Conservation (phyloP, 2,329 filamentous ascomycete genomes). For the Calonectria henricotiae region DNA sequence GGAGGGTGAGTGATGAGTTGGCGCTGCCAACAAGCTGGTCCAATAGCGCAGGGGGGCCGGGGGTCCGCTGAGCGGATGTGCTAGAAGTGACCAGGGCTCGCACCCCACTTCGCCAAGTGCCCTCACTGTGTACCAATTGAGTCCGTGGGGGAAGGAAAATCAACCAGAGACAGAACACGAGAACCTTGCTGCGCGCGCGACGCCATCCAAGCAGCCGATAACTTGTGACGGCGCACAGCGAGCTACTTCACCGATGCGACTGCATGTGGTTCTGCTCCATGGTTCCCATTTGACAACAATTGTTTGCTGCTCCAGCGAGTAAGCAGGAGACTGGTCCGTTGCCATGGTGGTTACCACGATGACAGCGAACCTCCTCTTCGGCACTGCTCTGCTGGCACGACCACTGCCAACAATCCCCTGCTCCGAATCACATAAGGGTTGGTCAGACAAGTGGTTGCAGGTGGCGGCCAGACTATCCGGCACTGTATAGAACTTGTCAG, state of each 20-base stretch:
- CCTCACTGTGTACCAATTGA: conserved; percentile 26
- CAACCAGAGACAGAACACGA: conserved; percentile 27
- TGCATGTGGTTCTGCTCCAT: conserved; percentile 24
- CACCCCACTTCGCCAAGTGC: not conserved
- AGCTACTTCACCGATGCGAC: conserved; percentile 24
- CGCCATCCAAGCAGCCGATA: conserved; percentile 29
- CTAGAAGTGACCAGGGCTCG: conserved; percentile 38
- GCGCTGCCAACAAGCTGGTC: conserved; percentile 58
- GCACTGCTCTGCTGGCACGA: conserved; percentile 34
- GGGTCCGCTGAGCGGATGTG: conserved; percentile 49
- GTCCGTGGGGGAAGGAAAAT: conserved; percentile 28
- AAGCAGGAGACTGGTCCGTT: conserved; percentile 29
- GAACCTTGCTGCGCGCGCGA: conserved; percentile 27
- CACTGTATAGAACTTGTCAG: not conserved
- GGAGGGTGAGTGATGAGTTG: conserved; percentile 58
- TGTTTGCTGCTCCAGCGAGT: conserved; percentile 16
- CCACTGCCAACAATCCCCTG: conserved; percentile 29
- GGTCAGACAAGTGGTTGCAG: not conserved
- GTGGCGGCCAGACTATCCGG: conserved; percentile 5
- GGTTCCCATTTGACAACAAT: conserved; percentile 25
- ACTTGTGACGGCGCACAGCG: conserved; percentile 21
- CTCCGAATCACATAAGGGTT: conserved; percentile 12
- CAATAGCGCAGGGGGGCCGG: conserved; percentile 56
- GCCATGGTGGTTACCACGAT: conserved; percentile 34
- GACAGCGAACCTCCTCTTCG: conserved; percentile 24